phyloP scores from a whole-genome alignment of 2,329 filamentous ascomycete genomes.

The Dactylellina drechsleri region DNA sequence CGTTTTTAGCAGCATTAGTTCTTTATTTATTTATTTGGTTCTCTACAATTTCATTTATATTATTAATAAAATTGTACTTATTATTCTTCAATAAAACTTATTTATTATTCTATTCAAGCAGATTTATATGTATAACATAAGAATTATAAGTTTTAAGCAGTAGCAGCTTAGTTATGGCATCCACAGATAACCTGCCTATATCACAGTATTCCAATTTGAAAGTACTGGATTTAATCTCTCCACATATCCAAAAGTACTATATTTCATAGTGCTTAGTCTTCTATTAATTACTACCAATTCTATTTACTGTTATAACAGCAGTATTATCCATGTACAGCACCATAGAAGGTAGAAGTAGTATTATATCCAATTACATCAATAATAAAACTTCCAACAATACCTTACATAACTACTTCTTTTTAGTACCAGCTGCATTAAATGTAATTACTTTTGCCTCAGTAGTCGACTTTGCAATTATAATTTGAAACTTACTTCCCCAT shows the following conservation, averaged over 20 bases:
- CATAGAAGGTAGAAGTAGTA: no score
- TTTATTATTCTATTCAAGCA: not conserved
- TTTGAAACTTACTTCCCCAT: not conserved
- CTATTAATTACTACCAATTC: not conserved
- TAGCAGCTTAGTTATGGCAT: not conserved
- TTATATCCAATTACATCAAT: not conserved
- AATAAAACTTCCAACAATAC: not conserved
- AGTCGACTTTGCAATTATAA: not conserved
- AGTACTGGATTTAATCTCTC: not conserved
- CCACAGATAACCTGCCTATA: not conserved
- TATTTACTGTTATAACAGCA: not conserved
- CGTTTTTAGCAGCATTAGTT: no score
- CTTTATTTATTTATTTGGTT: not conserved
- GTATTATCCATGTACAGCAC: no score
- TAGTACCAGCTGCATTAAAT: not conserved
- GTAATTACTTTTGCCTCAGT: not conserved
- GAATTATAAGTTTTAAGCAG: not conserved
- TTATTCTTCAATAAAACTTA: not conserved
- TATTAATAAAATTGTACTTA: not conserved
- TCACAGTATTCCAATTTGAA: not conserved
- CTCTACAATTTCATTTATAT: no score
- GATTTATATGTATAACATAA: not conserved
- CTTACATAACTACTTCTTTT: not conserved
- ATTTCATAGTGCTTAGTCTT: no score
- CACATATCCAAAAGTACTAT: not conserved